These are phyloP conservation scores for Laguncularia racemosa DNA, from an alignment of 345 rosid genomes.

Conservation along the genomic window DNA sequence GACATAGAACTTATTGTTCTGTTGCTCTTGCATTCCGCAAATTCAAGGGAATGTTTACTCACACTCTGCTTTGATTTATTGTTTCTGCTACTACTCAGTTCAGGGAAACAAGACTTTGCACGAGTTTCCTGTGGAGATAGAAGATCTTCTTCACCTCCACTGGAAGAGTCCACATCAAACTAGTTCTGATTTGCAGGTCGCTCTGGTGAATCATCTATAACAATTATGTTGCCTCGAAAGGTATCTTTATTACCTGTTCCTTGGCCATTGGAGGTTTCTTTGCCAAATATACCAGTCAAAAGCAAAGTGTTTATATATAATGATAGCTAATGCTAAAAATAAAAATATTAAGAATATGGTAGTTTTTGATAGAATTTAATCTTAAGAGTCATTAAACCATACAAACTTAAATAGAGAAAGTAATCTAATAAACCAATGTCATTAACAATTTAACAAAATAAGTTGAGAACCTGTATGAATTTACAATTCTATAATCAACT, in stretches of 20 bases:
- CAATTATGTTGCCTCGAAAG: constrained; percentile 20
- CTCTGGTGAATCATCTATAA: constrained; percentile 48
- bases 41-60: constrained; percentile 21
- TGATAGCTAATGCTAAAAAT: too few species aligned
- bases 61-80: constrained; percentile 7
- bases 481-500: too few species aligned
- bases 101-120: constrained; percentile 6
- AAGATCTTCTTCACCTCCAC: constrained; percentile 33
- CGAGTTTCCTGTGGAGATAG: neutral
- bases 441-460: too few species aligned
- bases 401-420: too few species aligned
- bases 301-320: too few species aligned
- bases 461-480: too few species aligned
- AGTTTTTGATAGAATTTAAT: too few species aligned
- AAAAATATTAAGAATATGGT: too few species aligned
- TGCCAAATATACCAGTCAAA: constrained; percentile 44
- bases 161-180: constrained; percentile 55
- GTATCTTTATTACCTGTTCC: constrained; percentile 11
- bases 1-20: too few species aligned
- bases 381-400: too few species aligned
- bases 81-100: neutral
- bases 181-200: constrained; percentile 21
- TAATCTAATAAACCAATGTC: too few species aligned
- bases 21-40: too few species aligned
- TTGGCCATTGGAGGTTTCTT: constrained; percentile 10